Percentiles rank a stretch among this genome's conserved stretches.
Evolutionary conservation across 106 monocot species (phyloP).

Genomic region (Vanilla planifolia): DNA sequence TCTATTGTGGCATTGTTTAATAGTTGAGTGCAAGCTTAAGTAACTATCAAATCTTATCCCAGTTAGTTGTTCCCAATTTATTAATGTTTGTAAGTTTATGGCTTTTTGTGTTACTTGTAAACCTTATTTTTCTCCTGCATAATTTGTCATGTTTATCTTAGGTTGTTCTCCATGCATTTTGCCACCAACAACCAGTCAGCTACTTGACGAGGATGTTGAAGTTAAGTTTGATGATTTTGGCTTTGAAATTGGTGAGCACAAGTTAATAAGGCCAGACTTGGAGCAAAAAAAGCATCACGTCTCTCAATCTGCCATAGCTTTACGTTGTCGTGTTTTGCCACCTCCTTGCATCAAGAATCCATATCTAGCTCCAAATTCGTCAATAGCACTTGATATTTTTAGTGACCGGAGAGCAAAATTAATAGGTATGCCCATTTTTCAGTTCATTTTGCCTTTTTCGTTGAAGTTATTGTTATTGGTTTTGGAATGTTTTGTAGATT

Average conservation of each 20-base stretch:
- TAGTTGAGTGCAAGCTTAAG: background rate
- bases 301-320: conserved; percentile 75
- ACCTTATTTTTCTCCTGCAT: background rate
- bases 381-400: conserved; percentile 45
- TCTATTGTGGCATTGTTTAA: background rate
- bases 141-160: conserved; percentile 10
- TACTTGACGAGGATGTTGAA: conserved; percentile 18
- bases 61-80: background rate
- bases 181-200: conserved; percentile 14
- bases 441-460: background rate
- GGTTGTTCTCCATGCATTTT: conserved; percentile 28
- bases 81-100: background rate
- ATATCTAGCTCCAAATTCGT: conserved; percentile 36
- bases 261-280: conserved; percentile 9
- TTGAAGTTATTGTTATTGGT: too few species aligned
- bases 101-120: background rate
- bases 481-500: too few species aligned
- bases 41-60: background rate
- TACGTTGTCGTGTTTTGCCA: conserved; percentile 85
- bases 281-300: conserved; percentile 61
- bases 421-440: conserved; percentile 31
- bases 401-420: conserved; percentile 49
- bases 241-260: conserved; percentile 6
- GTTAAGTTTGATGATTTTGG: conserved; percentile 21
- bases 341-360: conserved; percentile 97